These are phyloP conservation scores for Berkeleyomyces basicola DNA, from an alignment of 2,329 filamentous ascomycete species.

Conservation along the genomic window DNA sequence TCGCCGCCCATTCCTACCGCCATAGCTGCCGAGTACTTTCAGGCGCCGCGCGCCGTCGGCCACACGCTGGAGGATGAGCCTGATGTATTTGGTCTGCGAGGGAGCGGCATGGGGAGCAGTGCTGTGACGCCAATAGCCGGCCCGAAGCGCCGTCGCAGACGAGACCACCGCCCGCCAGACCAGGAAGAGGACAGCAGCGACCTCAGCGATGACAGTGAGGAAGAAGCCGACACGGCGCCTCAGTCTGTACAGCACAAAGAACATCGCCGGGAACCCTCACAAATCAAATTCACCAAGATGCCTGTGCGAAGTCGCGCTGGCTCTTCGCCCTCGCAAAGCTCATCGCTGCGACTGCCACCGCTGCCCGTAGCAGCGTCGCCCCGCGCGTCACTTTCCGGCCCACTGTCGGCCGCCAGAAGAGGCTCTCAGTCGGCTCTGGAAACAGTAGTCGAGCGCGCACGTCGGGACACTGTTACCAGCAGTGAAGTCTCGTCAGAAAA, in stretches of 20 bases:
- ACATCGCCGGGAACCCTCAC: slow-evolving; percentile 48
- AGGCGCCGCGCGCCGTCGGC: slow-evolving; percentile 46
- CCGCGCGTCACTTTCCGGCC: slow-evolving; percentile 17
- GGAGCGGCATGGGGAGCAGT: slow-evolving; percentile 47
- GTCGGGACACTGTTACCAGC: slow-evolving; percentile 63
- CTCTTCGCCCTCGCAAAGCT: slow-evolving; percentile 67
- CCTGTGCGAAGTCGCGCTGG: slow-evolving; percentile 71
- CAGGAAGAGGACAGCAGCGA: slow-evolving; percentile 79
- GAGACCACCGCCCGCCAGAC: slow-evolving; percentile 46
- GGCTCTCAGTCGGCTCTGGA: slow-evolving; percentile 59
- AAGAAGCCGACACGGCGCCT: slow-evolving; percentile 50
- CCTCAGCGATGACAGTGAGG: slow-evolving; percentile 69
- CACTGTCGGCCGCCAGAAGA: slow-evolving; percentile 29
- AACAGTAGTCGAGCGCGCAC: slow-evolving; percentile 49
- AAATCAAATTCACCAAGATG: slow-evolving; percentile 95
- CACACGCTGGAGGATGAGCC: slow-evolving; percentile 53
- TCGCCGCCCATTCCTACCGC: slow-evolving; percentile 75
- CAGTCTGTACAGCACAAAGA: slow-evolving; percentile 28
- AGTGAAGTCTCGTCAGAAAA: slow-evolving; percentile 74
- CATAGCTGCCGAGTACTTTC: slow-evolving; percentile 70
- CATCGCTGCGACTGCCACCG: slow-evolving; percentile 38
- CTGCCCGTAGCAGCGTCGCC: slow-evolving; percentile 31
- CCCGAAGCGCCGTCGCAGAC: slow-evolving; percentile 46
- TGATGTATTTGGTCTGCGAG: slow-evolving; percentile 57
- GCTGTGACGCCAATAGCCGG: slow-evolving; percentile 53